A percentile compares a stretch with the other conserved stretches of the same genome.
phyloP scores from a whole-genome alignment of 805 yeast species.

The Saccharomyces cerevisiae region DNA sequence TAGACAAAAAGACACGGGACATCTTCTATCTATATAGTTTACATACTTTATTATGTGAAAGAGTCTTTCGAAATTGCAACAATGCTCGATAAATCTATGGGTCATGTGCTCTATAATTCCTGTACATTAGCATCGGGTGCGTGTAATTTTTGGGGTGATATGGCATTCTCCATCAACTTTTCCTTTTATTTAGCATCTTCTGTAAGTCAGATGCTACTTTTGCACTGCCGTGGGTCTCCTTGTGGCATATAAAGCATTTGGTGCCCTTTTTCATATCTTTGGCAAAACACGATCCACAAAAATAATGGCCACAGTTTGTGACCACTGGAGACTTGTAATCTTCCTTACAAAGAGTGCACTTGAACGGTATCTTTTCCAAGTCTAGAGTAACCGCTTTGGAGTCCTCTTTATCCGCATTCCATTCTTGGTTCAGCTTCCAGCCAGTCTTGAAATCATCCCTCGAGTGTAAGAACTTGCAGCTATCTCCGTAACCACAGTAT shows the following conservation, averaged over 20 bases:
- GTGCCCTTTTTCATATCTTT: slow-evolving; percentile 34
- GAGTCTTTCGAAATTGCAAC: background rate
- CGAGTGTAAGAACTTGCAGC: slow-evolving; percentile 87
- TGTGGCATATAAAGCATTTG: slow-evolving; percentile 49
- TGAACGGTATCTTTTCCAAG: slow-evolving; percentile 41
- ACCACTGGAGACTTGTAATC: slow-evolving; percentile 49
- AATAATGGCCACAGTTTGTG: slow-evolving; percentile 56
- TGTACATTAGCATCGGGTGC: background rate
- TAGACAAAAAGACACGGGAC: background rate
- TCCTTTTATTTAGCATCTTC: slow-evolving; percentile 1
- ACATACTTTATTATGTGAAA: background rate
- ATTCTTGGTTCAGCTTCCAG: slow-evolving; percentile 58
- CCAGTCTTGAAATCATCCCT: slow-evolving; percentile 77
- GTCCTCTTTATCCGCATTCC: slow-evolving; percentile 42
- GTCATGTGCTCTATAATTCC: background rate
- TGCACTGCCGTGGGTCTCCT: slow-evolving; percentile 53
- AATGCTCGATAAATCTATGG: background rate
- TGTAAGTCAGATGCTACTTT: slow-evolving; percentile 41
- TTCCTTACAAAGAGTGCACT: slow-evolving; percentile 51
- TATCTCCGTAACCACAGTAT: slow-evolving; percentile 94
- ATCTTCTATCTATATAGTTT: background rate
- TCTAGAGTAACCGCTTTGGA: slow-evolving; percentile 10
- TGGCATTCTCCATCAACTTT: background rate
- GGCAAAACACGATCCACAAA: slow-evolving; percentile 56
- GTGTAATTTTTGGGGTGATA: background rate